phyloP scores from a whole-genome alignment of 306 rosid genomes.

The Dryas alaskensis region DNA sequence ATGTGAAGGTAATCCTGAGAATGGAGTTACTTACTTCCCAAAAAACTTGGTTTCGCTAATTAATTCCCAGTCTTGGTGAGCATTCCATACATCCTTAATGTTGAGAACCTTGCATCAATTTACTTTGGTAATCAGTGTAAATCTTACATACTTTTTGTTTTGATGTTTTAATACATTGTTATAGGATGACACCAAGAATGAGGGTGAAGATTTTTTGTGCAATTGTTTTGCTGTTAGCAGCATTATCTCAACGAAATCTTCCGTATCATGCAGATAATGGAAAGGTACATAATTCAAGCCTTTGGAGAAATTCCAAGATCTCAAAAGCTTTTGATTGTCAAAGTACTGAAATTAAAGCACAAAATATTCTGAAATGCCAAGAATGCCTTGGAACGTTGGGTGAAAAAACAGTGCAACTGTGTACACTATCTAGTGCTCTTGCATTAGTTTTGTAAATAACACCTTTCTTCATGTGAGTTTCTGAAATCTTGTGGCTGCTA shows the following conservation, averaged over 20 bases:
- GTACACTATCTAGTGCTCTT: neutral
- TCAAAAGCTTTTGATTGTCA: neutral
- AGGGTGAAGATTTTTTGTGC: conserved; percentile 54
- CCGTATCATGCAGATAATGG: conserved; percentile 62
- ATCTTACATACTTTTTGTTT: conserved; percentile 3
- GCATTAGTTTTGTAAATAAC: conserved; percentile 5
- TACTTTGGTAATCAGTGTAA: neutral
- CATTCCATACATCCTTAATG: conserved; percentile 27
- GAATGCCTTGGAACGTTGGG: neutral
- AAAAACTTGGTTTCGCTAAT: conserved; percentile 42
- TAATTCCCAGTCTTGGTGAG: conserved; percentile 68
- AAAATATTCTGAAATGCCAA: neutral
- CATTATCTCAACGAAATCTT: conserved; percentile 65
- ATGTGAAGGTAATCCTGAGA: conserved; percentile 61
- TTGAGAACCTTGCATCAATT: conserved; percentile 17
- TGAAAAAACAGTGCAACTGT: neutral
- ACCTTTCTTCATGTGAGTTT: neutral
- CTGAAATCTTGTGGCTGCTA: conserved; percentile 17
- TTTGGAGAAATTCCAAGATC: neutral
- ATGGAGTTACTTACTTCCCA: conserved; percentile 53
- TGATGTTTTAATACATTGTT: conserved; percentile 30
- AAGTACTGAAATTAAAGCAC: neutral
- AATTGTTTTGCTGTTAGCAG: conserved; percentile 54
- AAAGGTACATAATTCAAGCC: conserved; percentile 41
- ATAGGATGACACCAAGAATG: conserved; percentile 74